Evolutionary conservation across 768 basidiomycete genomes (phyloP).

Genomic region (Boletus edulis): DNA sequence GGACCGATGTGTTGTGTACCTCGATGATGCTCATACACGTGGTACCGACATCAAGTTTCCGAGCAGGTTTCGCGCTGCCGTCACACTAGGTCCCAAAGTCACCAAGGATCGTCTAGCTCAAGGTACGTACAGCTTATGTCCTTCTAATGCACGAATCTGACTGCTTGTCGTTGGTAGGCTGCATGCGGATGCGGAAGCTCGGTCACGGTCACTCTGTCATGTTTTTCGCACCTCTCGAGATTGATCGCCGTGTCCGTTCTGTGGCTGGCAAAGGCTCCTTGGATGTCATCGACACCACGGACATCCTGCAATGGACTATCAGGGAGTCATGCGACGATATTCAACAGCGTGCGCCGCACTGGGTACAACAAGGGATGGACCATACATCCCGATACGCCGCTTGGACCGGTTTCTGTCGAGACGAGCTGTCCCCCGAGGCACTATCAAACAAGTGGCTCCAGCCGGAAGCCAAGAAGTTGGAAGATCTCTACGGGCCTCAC

Average conservation of each 20-base stretch:
- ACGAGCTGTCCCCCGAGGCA: neutral
- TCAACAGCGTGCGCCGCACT: conserved; percentile 37
- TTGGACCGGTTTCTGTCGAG: conserved; percentile 15
- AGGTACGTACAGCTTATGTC: conserved; percentile 18
- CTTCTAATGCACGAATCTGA: neutral
- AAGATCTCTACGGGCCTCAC: conserved; percentile 32
- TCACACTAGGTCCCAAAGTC: conserved; percentile 37
- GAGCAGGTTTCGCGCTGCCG: conserved; percentile 32
- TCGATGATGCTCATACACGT: conserved; percentile 40
- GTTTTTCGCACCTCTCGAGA: conserved; percentile 45
- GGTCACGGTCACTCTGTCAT: conserved; percentile 47
- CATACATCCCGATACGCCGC: conserved; percentile 13
- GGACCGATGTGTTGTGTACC: conserved; percentile 35
- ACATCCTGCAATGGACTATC: conserved; percentile 46
- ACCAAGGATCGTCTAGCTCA: conserved; percentile 37
- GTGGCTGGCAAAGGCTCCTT: conserved; percentile 9
- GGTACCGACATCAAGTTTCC: conserved; percentile 41
- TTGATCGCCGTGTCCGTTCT: conserved; percentile 37
- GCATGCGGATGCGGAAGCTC: conserved; percentile 53
- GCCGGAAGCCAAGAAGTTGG: conserved; percentile 37
- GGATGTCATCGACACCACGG: conserved; percentile 12
- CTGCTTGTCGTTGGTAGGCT: conserved; percentile 31
- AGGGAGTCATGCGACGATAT: conserved; percentile 43
- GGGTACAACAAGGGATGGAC: conserved; percentile 39
- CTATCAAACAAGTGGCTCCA: conserved; percentile 36